Conservation (phyloP, 805 yeast genomes). For the Metschnikowia corniflorae region DNA sequence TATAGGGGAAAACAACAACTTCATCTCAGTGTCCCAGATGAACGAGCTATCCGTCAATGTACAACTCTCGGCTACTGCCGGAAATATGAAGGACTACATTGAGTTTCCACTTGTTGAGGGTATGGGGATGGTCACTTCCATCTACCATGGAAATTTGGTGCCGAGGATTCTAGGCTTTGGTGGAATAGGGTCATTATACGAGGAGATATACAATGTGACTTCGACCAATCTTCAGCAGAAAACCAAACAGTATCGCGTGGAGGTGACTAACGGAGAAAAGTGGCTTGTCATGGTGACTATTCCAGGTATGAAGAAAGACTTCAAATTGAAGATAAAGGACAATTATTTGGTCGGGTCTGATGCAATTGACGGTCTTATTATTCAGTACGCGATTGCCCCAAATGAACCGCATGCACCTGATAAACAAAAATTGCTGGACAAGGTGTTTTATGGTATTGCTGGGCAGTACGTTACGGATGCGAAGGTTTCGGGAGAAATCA, state of each 20-base stretch:
- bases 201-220: neutral
- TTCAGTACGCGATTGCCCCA: conserved; percentile 53
- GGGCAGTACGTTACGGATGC: conserved; percentile 61
- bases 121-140: conserved; percentile 54
- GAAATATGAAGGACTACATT: conserved; percentile 31
- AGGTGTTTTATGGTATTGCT: conserved; percentile 57
- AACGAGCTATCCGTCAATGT: conserved; percentile 35
- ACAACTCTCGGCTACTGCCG: conserved; percentile 19
- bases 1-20: conserved; percentile 35
- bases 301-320: conserved; percentile 6
- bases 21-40: conserved; percentile 44
- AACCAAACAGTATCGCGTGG: conserved; percentile 35
- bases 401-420: neutral
- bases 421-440: conserved; percentile 28
- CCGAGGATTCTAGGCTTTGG: conserved; percentile 32
- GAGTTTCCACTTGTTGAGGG: conserved; percentile 55
- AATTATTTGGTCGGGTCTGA: conserved; percentile 32
- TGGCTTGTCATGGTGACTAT: conserved; percentile 53
- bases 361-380: conserved; percentile 39
- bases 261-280: conserved; percentile 35
- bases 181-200: conserved; percentile 1
- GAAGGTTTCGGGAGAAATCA: conserved; percentile 43
- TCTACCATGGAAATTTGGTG: conserved; percentile 49
- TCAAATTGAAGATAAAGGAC: conserved; percentile 30
- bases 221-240: conserved; percentile 1